Evolutionary conservation across 2,329 filamentous ascomycete genomes (phyloP), one percentile per base, ranked within the genome.

Genomic region (Phaeomoniella chlamydospora): DNA sequence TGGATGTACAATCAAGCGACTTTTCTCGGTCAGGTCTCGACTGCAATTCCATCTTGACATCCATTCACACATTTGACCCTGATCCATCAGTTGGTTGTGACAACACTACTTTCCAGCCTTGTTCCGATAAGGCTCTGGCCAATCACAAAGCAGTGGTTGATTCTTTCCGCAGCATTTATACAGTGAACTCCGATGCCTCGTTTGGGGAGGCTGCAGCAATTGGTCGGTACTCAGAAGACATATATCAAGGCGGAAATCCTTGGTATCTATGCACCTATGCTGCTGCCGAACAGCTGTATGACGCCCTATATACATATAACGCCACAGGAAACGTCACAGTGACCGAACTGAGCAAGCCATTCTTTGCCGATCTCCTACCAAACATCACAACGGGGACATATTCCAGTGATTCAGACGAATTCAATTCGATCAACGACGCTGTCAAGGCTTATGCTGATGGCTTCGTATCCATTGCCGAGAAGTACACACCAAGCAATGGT

Each of bases 271-370:
- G 70, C 47, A 88, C 80, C 1, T 65, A 85, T 18, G 81, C 80
- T 2, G 80, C 80, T 0, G 84, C 82, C 3, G 83, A 90, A 56
- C 77, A 82, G 50, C 68, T 92, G 2, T 88, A 86, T 52, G 76
- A 81, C 46, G 78, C 83, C 1, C 49, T 86, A 2, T 77, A 78
- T 44, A 74, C 79, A 35, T 88, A 80, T 79, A 66, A 77, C 42
- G 57, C 62, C 22, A 55, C 65, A 15, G 75, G 74, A 1, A 74
- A 65, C 4, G 67, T 92, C 47, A 69, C 67, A 1, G 69, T 88
- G 33, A 78, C 73, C 4, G 58, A 64, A 0, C 67, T 66, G 2
- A 85, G 80, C 0, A 63, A 85, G 6, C 50, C 69, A 5, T 88
- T 90, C 62, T 90, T 87, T 69, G 55, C 63, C 41, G 76, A 77